Percentiles rank a stretch among this genome's conserved stretches.
Evolutionary conservation across 2,329 filamentous ascomycete genomes (phyloP).

Genomic region (Aspergillus eucalypticola): DNA sequence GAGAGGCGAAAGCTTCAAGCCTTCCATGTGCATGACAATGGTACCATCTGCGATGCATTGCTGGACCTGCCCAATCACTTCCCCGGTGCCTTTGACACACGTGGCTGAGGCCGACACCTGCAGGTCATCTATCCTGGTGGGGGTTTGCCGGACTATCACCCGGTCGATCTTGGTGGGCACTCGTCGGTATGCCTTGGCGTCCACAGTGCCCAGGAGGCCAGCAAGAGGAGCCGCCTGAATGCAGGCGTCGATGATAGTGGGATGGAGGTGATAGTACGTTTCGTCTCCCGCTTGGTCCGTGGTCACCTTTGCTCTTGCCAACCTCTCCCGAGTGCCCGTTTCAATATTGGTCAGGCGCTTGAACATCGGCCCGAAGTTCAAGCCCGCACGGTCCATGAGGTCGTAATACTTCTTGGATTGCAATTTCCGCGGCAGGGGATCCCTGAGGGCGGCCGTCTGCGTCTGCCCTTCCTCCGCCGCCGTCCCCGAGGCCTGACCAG

Average conservation of each 20-base stretch:
- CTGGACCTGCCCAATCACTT: neutral
- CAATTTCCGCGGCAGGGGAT: slow-evolving; percentile 16
- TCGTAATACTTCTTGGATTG: slow-evolving; percentile 16
- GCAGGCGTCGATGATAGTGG: neutral
- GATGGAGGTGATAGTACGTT: slow-evolving; percentile 1
- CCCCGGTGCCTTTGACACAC: neutral
- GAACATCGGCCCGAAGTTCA: slow-evolving; percentile 20
- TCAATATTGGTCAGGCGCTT: slow-evolving; percentile 14
- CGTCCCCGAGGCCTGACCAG: slow-evolving; percentile 15
- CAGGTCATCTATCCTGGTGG: neutral
- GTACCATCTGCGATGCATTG: neutral
- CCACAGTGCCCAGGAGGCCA: neutral
- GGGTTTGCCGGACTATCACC: neutral
- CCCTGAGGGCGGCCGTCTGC: neutral
- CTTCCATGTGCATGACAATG: neutral
- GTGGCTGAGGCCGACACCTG: neutral
- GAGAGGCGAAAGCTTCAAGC: neutral
- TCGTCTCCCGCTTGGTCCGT: neutral
- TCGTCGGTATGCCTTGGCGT: neutral
- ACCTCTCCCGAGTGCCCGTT: slow-evolving; percentile 4
- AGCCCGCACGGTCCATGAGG: slow-evolving; percentile 6
- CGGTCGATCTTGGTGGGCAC: slow-evolving; percentile 1
- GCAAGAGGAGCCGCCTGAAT: neutral
- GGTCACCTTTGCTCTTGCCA: neutral
- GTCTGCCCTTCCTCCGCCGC: neutral